These are phyloP conservation scores for Tolypocladium guangdongense DNA, from an alignment of 2,329 filamentous ascomycete species.

Conservation along the genomic window DNA sequence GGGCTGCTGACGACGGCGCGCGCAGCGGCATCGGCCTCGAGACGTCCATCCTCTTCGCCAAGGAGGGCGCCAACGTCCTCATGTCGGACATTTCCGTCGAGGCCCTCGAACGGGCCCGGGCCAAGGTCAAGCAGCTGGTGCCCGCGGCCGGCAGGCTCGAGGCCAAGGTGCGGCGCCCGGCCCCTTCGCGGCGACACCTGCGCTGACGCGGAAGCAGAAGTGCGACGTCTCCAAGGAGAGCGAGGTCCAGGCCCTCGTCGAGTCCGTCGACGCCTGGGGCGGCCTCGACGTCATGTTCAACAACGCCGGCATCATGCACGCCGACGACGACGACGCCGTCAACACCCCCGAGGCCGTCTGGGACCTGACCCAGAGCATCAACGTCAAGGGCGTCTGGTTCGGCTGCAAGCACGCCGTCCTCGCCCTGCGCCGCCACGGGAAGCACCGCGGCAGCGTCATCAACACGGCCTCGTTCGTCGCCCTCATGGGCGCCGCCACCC, in stretches of 20 bases:
- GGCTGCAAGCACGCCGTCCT: conserved; percentile 87
- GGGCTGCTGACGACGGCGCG: neutral
- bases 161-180: conserved; percentile 32
- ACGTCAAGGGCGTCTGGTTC: conserved; percentile 98
- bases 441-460: conserved; percentile 73
- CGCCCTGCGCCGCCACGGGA: conserved; percentile 67
- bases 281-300: conserved; percentile 92
- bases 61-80: conserved; percentile 76
- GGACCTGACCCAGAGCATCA: conserved; percentile 88
- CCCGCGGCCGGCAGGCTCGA: conserved; percentile 51
- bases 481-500: conserved; percentile 75
- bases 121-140: conserved; percentile 64
- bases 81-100: conserved; percentile 76
- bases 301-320: conserved; percentile 96
- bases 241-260: conserved; percentile 65
- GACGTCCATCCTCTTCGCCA: conserved; percentile 79
- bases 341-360: conserved; percentile 83
- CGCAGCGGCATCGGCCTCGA: conserved; percentile 82
- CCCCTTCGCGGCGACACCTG: too few species aligned
- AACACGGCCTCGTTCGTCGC: conserved; percentile 89
- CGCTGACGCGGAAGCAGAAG: conserved; percentile 11
- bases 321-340: conserved; percentile 66
- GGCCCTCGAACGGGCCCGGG: conserved; percentile 64
- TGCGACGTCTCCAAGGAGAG: conserved; percentile 79
- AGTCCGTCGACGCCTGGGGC: conserved; percentile 70